Conservation (phyloP, 768 basidiomycete species). For the Scleroderma bovista region DNA sequence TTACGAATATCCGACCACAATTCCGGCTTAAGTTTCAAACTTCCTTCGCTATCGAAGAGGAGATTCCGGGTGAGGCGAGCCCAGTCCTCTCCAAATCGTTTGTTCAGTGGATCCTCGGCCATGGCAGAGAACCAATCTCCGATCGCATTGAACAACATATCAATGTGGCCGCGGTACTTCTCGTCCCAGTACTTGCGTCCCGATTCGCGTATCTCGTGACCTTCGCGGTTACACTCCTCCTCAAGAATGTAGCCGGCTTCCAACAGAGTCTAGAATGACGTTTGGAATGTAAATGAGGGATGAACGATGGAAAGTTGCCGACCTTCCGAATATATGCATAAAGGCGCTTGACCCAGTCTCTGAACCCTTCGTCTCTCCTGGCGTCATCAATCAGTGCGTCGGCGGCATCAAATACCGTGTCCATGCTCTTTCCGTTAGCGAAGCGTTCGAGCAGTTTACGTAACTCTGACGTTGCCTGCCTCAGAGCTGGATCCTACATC, state of each 20-base stretch:
- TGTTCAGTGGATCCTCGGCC: conserved; percentile 80
- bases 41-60: conserved; percentile 73
- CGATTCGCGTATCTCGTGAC: conserved; percentile 53
- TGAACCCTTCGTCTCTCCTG: conserved; percentile 65
- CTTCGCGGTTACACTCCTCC: conserved; percentile 64
- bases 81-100: conserved; percentile 79
- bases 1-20: conserved; percentile 85
- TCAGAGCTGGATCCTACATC: conserved; percentile 49
- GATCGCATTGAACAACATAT: conserved; percentile 66
- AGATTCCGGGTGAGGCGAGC: conserved; percentile 75
- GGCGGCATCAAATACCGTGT: conserved; percentile 63
- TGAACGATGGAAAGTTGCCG: conserved; percentile 3
- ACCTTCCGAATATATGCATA: conserved; percentile 65
- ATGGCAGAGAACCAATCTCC: conserved; percentile 81
- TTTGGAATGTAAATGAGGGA: background rate
- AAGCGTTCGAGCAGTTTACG: conserved; percentile 87
- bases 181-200: conserved; percentile 76
- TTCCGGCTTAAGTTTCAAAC: conserved; percentile 80
- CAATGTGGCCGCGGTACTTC: conserved; percentile 73
- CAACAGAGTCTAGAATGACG: conserved; percentile 49
- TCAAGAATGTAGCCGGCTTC: conserved; percentile 86
- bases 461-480: conserved; percentile 54
- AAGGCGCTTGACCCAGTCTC: conserved; percentile 64
- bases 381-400: conserved; percentile 71
- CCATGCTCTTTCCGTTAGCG: conserved; percentile 67